These are phyloP conservation scores for Plantago coronopus DNA, from an alignment of 305 asterid species.

Conservation along the genomic window DNA sequence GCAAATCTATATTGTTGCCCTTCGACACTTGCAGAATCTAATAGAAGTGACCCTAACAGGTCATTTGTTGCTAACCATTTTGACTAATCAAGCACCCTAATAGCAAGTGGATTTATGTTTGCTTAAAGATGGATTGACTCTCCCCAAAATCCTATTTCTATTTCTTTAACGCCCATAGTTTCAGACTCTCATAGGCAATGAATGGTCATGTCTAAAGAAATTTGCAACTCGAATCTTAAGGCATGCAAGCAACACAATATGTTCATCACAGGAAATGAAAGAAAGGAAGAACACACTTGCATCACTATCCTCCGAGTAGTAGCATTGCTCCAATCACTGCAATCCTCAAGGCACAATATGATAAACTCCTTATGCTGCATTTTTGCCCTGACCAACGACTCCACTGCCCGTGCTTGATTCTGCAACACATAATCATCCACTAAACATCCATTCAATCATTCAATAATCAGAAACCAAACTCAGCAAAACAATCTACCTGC, in stretches of 20 bases:
- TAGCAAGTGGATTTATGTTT: no score
- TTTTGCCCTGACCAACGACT: constrained; percentile 83
- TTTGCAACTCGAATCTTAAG: no score
- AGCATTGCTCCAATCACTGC: constrained; percentile 97
- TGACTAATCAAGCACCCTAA: no score
- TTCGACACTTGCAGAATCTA: no score
- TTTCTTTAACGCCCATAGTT: not conserved
- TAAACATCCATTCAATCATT: constrained; percentile 22
- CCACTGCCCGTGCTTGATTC: constrained; percentile 96
- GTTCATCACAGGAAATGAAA: constrained; percentile 10
- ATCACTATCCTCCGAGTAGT: constrained; percentile 91
- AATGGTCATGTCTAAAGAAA: no score
- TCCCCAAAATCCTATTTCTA: not conserved
- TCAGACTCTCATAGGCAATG: not conserved
- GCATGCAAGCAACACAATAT: no score
- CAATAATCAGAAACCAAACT: not conserved
- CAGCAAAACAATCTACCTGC: constrained; percentile 49
- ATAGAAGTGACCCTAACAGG: no score
- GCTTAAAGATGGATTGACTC: no score
- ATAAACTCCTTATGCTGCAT: constrained; percentile 97
- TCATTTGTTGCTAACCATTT: no score
- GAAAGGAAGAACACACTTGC: constrained; percentile 58
- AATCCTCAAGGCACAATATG: constrained; percentile 96
- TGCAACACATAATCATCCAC: constrained; percentile 30
- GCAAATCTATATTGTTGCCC: no score